Evolutionary conservation across 306 rosid species (phyloP).

Genomic region (Astragalus glycyphyllos): DNA sequence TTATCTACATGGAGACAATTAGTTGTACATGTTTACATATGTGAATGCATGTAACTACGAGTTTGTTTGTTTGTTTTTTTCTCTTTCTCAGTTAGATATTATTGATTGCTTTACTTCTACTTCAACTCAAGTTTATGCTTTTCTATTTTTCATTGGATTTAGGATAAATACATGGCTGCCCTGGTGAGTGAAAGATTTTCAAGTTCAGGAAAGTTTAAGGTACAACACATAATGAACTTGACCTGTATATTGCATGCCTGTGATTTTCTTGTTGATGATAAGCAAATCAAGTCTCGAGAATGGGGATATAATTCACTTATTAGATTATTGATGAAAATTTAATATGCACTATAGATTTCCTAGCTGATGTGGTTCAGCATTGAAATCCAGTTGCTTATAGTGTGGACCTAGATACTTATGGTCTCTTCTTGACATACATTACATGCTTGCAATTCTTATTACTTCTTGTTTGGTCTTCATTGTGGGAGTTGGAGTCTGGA

Average conservation of each 20-base stretch:
- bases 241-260: constrained; percentile 16
- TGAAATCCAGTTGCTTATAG: constrained; percentile 19
- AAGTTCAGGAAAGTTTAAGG: constrained; percentile 70
- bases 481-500: constrained; percentile 12
- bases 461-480: constrained; percentile 2
- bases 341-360: constrained; percentile 15
- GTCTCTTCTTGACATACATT: background rate
- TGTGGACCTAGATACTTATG: background rate
- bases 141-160: constrained; percentile 37
- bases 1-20: constrained; percentile 21
- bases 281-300: constrained; percentile 18
- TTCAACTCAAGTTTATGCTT: constrained; percentile 33
- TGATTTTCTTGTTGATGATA: constrained; percentile 14
- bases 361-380: constrained; percentile 19
- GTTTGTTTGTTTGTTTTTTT: constrained; percentile 9
- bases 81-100: constrained; percentile 1
- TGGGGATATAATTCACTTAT: constrained; percentile 3
- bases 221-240: constrained; percentile 39
- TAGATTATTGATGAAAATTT: background rate
- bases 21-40: background rate
- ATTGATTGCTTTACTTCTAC: constrained; percentile 18
- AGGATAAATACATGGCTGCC: constrained; percentile 91
- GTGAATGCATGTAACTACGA: constrained; percentile 11
- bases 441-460: constrained; percentile 1
- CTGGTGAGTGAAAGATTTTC: constrained; percentile 80